Conservation (phyloP, 805 yeast genomes). For the Scheffersomyces coipomensis region DNA sequence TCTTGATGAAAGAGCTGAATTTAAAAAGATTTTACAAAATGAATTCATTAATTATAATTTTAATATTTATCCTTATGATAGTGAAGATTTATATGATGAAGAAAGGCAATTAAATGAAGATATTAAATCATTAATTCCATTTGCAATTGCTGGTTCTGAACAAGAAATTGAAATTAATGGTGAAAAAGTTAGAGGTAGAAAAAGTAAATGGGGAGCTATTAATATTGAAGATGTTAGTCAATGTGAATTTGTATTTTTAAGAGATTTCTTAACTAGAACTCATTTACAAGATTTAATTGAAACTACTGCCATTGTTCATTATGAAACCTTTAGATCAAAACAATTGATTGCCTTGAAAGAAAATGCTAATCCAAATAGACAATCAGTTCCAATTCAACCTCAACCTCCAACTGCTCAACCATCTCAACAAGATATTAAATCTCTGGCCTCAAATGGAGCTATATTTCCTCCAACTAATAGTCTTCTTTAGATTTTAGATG, state of each 20-base stretch:
- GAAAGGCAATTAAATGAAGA: slow-evolving; percentile 73
- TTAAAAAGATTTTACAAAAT: slow-evolving; percentile 72
- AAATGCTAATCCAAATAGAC: slow-evolving; percentile 51
- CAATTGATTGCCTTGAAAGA: slow-evolving; percentile 93
- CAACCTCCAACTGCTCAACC: slow-evolving; percentile 3
- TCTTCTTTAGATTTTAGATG: slow-evolving; percentile 1
- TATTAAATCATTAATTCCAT: slow-evolving; percentile 76
- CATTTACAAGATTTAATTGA: slow-evolving; percentile 96
- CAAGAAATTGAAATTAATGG: slow-evolving; percentile 74
- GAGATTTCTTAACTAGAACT: slow-evolving; percentile 93
- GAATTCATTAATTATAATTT: slow-evolving; percentile 74
- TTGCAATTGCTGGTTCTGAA: slow-evolving; percentile 93
- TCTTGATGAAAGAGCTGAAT: slow-evolving; percentile 73
- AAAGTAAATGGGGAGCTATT: slow-evolving; percentile 90
- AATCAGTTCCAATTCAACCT: slow-evolving; percentile 6
- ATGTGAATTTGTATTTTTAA: slow-evolving; percentile 91
- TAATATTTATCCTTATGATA: slow-evolving; percentile 81
- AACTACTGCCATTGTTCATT: slow-evolving; percentile 82
- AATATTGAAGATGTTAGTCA: slow-evolving; percentile 93
- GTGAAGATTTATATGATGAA: slow-evolving; percentile 65
- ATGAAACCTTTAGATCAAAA: slow-evolving; percentile 89
- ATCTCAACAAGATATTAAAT: slow-evolving; percentile 1
- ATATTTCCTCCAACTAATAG: neutral
- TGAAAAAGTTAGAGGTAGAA: slow-evolving; percentile 81
- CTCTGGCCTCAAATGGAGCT: neutral